Evolutionary conservation across 2,329 filamentous ascomycete genomes (phyloP).

Genomic region (Colletotrichum sp.): DNA sequence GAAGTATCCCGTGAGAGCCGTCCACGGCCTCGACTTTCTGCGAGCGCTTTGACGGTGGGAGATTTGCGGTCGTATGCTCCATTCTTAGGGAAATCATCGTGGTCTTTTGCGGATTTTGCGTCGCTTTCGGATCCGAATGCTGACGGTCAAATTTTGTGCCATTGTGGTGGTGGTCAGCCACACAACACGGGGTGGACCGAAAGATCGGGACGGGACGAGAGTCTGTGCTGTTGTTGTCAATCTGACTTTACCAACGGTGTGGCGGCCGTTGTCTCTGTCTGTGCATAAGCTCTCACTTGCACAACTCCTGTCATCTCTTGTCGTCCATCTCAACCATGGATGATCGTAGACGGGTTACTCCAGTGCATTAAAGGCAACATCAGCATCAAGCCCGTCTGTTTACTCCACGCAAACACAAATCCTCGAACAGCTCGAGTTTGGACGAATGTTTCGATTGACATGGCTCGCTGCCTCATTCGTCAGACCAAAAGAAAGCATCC

Average conservation of each 20-base stretch:
- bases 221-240: neutral
- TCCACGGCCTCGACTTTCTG: neutral
- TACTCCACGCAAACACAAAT: neutral
- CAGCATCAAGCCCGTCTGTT: neutral
- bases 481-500: neutral
- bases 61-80: neutral
- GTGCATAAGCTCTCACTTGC: neutral
- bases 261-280: neutral
- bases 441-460: neutral
- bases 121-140: neutral
- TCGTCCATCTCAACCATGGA: neutral
- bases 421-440: neutral
- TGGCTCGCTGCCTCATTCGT: neutral
- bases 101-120: neutral
- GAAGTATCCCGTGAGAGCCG: neutral
- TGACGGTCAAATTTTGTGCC: too few relatives aligned
- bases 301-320: neutral
- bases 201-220: constrained; percentile 5
- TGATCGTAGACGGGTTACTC: neutral
- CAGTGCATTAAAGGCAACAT: neutral
- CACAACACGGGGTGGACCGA: neutral
- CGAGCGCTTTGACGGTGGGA: neutral
- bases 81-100: neutral
- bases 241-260: neutral
- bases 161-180: neutral